Evolutionary conservation across 140 eudicot species (phyloP), one percentile per base, ranked within the genome.

Genomic region (Stevia rebaudiana): DNA sequence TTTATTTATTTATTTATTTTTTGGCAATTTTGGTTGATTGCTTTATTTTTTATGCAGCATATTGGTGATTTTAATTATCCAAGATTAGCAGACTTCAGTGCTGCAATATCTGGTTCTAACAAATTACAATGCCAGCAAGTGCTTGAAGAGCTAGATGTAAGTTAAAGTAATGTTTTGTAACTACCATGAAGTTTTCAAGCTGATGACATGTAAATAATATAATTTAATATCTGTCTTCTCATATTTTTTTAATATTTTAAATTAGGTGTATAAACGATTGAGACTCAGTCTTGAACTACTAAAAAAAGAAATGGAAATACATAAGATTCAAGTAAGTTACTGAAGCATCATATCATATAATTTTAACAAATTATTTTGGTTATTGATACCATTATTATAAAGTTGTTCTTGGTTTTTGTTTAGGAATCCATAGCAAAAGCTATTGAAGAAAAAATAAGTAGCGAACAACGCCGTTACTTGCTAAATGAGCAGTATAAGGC

Each of bases 261-360:
- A 59, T 65, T 62, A 92, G 99, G 99, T 92, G 53, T 80, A 77
- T 74, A 88, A 85, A 79, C 84, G 99, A 48, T 79, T 92, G 73
- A 71, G 82, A 64, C 95, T 92, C 63, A 81, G 95, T 28, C 71
- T 92, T 79, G 96, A 88, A 73, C 44, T 92, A 37, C 84, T 88
- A 81, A 92, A 92, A 84, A 92, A 92, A 88, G 99, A 92, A 75
- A 81, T 92, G 94, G 99, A 92, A 83, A 92, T 92, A 50, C 88
- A 94, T 80, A 92, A 81, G 84, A 85, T 92, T 68, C 99, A 92
- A 88, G 99, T 88, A 64, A 70, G 71, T 56, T 39, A 56, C 43
- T 41, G 28, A 57, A 44, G 54, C 71, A 21, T 58, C 47, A 40
- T 61, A 15, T 28, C 51, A 2, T 28, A 24, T 11, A 16, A 19